Conservation (phyloP, 106 monocot species). For the Acanthochlamys bracteata region DNA sequence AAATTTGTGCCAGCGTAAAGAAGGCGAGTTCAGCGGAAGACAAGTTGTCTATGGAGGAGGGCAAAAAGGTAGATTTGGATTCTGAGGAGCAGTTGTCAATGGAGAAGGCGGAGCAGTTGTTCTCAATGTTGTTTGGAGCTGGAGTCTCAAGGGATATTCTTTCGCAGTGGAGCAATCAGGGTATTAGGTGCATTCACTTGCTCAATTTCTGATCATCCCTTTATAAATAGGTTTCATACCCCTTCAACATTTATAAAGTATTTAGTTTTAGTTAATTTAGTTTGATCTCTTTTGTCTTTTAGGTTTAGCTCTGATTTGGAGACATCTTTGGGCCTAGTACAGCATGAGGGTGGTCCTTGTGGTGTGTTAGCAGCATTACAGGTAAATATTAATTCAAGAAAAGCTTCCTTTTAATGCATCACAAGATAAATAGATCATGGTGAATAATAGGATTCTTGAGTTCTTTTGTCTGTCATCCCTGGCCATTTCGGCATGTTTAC, state of each 20-base stretch:
- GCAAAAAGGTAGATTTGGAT: slow-evolving; percentile 5
- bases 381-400: slow-evolving; percentile 21
- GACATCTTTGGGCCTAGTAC: slow-evolving; percentile 86
- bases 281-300: neutral
- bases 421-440: too few species aligned
- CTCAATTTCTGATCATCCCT: neutral
- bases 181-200: slow-evolving; percentile 54
- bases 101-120: slow-evolving; percentile 44
- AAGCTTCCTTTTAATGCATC: too few species aligned
- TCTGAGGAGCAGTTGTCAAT: slow-evolving; percentile 36
- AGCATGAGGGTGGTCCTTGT: slow-evolving; percentile 97
- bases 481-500: too few species aligned
- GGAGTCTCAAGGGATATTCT: slow-evolving; percentile 63
- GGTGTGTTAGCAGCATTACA: slow-evolving; percentile 94
- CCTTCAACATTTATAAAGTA: too few species aligned
- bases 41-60: slow-evolving; percentile 7
- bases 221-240: too few species aligned
- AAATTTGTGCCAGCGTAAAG: neutral
- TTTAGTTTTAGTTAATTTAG: neutral
- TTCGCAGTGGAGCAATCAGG: slow-evolving; percentile 90
- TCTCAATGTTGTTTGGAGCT: slow-evolving; percentile 70
- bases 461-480: too few species aligned
- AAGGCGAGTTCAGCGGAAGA: neutral
- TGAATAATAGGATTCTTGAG: too few species aligned
- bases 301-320: slow-evolving; percentile 98